A percentile compares a stretch with the other conserved stretches of the same genome.
These are phyloP conservation scores for Talaromyces trachyspermus DNA, from an alignment of 495 filamentous ascomycete species.

Conservation along the genomic window DNA sequence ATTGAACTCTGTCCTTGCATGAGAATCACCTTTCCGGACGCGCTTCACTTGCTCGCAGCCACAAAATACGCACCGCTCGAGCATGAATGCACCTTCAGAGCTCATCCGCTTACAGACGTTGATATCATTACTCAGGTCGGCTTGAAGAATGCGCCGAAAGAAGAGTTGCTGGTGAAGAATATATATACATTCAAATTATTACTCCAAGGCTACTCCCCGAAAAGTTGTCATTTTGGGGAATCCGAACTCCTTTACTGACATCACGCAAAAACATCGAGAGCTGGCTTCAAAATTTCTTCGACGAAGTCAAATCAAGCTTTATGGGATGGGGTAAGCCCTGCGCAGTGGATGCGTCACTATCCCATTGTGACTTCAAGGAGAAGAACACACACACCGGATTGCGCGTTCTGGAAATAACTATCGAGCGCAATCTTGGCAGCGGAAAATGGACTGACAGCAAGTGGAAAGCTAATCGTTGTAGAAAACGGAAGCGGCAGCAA, in stretches of 20 bases:
- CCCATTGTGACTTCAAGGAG: neutral
- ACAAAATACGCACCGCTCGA: neutral
- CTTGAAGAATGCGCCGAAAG: neutral
- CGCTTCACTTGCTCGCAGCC: neutral
- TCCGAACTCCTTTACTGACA: neutral
- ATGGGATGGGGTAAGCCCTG: neutral
- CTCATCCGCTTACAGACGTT: neutral
- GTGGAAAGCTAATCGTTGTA: neutral
- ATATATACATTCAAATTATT: neutral
- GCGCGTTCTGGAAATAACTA: neutral
- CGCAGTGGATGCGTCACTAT: neutral
- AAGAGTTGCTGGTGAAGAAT: neutral
- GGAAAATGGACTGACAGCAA: neutral
- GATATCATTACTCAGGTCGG: neutral
- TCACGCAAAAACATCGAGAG: neutral
- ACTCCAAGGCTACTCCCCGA: neutral
- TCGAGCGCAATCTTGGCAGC: neutral
- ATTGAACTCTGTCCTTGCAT: slow-evolving; percentile 23
- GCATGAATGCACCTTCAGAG: neutral
- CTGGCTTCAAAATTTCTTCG: neutral
- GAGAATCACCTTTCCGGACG: slow-evolving; percentile 7
- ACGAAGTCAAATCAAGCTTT: neutral
- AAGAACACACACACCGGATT: neutral
- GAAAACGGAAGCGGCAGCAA: neutral
- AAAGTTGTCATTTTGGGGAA: neutral